A percentile compares a stretch with the other conserved stretches of the same genome.
Evolutionary conservation across 225 moss, liverwort and hornwort genomes (phyloP).

Genomic region (Sphagnum tenellum): DNA sequence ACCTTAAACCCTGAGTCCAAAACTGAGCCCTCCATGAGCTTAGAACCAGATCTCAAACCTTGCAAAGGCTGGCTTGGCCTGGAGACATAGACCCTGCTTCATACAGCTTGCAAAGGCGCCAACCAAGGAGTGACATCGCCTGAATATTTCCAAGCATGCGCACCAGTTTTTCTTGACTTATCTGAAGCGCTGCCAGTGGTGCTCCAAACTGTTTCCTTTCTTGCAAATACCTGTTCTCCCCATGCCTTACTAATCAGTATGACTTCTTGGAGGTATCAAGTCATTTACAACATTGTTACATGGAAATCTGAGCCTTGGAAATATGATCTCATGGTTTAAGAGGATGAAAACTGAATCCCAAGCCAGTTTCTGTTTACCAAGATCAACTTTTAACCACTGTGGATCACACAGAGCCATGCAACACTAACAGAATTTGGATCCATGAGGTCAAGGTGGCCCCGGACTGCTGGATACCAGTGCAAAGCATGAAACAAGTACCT

Average conservation of each 20-base stretch:
- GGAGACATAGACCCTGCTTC: conserved; percentile 93
- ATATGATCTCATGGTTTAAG: too few species aligned
- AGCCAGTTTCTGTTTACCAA: too few species aligned
- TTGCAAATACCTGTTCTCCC: conserved; percentile 46
- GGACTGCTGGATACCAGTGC: too few species aligned
- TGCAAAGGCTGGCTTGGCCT: conserved; percentile 96
- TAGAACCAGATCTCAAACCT: conserved; percentile 31
- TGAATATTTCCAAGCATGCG: conserved; percentile 93
- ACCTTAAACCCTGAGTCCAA: too few species aligned
- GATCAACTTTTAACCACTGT: too few species aligned
- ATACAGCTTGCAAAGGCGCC: conserved; percentile 95
- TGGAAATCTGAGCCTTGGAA: not conserved
- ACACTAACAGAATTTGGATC: too few species aligned
- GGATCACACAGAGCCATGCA: too few species aligned
- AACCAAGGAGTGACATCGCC: conserved; percentile 91
- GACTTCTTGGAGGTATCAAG: not conserved
- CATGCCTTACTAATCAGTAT: not conserved
- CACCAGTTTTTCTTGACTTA: conserved; percentile 92
- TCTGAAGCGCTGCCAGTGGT: conserved; percentile 86
- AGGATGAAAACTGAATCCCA: too few species aligned
- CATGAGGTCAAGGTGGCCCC: too few species aligned
- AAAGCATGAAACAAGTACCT: too few species aligned
- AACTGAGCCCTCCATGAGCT: too few species aligned
- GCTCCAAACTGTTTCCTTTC: conserved; percentile 92
- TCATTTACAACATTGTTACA: not conserved